A percentile compares a stretch with the other conserved stretches of the same genome.
Conservation (phyloP, 2,329 filamentous ascomycete genomes). For the Tolypocladium tundrense region DNA sequence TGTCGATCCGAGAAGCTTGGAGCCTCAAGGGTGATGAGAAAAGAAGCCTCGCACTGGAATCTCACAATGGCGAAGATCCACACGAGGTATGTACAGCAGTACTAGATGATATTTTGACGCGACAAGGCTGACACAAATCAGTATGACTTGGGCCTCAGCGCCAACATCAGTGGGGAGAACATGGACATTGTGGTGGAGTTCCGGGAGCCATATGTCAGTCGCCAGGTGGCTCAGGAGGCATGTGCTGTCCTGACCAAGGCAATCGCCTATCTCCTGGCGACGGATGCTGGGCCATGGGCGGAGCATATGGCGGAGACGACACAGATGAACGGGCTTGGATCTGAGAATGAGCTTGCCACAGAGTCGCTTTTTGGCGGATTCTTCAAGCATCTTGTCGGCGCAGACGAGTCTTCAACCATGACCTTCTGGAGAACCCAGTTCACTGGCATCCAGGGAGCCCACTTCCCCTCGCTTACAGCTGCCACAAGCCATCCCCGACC, state of each 20-base stretch:
- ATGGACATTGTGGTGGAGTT: constrained; percentile 5
- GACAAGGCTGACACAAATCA: background rate
- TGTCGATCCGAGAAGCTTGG: constrained; percentile 18
- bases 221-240: background rate
- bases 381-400: constrained; percentile 3
- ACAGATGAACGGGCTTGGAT: background rate
- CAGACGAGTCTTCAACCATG: background rate
- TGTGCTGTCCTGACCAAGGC: constrained; percentile 1
- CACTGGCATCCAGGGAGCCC: background rate
- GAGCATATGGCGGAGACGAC: background rate
- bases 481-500: background rate
- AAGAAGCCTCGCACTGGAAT: background rate
- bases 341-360: background rate
- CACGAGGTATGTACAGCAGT: constrained; percentile 1
- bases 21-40: background rate
- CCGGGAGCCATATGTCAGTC: constrained; percentile 2
- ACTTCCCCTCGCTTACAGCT: constrained; percentile 1
- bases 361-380: constrained; percentile 1
- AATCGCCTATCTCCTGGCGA: constrained; percentile 1
- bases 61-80: constrained; percentile 8
- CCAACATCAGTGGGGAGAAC: background rate
- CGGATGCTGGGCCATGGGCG: background rate
- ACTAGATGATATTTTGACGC: background rate
- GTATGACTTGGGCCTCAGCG: constrained; percentile 4
- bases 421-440: constrained; percentile 4